These are phyloP conservation scores for Malus hybrid DNA, from an alignment of 331 rosid genomes.

Conservation along the genomic window DNA sequence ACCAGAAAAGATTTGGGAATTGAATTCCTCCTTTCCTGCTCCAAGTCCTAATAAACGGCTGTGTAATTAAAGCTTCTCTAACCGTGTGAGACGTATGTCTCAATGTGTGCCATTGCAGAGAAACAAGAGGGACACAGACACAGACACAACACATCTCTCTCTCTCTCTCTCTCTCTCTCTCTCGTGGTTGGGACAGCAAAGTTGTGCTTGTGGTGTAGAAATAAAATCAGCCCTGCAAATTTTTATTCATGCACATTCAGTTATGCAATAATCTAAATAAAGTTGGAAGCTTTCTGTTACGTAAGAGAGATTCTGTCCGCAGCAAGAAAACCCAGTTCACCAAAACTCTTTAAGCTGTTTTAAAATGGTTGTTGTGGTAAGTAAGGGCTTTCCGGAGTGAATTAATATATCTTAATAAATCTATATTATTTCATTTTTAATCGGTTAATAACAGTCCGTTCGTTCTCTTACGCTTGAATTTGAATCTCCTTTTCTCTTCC, in stretches of 20 bases:
- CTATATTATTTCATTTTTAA: too few relatives aligned
- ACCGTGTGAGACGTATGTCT: background rate
- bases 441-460: too few relatives aligned
- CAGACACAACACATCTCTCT: background rate
- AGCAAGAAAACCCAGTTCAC: conserved; percentile 2
- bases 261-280: background rate
- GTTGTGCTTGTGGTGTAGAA: background rate
- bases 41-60: conserved; percentile 15
- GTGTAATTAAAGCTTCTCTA: background rate
- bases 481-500: too few relatives aligned
- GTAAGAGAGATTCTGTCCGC: background rate
- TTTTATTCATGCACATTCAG: background rate
- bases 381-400: background rate
- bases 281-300: background rate
- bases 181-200: background rate
- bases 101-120: background rate
- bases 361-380: background rate
- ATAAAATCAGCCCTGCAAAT: background rate
- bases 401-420: too few relatives aligned
- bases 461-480: too few relatives aligned
- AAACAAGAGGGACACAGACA: background rate
- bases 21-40: conserved; percentile 13
- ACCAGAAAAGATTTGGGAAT: conserved; percentile 27
- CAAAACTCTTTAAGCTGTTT: background rate
- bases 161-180: background rate